These are phyloP conservation scores for Tylopilus intermedius DNA, from an alignment of 768 basidiomycete species.

Conservation along the genomic window DNA sequence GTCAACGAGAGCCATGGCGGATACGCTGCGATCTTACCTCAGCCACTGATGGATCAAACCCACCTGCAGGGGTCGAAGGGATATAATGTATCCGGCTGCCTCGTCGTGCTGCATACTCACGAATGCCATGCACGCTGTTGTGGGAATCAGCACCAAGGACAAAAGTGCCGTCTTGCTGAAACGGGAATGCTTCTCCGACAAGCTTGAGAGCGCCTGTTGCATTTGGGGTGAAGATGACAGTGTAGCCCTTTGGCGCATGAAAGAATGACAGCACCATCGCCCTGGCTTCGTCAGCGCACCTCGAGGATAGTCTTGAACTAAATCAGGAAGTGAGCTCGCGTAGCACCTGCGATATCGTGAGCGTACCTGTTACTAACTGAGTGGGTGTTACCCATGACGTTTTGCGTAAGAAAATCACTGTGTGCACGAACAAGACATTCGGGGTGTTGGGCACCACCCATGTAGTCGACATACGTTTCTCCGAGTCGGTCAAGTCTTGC, in stretches of 20 bases:
- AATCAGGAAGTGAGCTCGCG: neutral
- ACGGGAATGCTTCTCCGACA: constrained; percentile 77
- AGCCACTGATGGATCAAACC: constrained; percentile 52
- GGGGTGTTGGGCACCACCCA: constrained; percentile 80
- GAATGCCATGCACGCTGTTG: constrained; percentile 79
- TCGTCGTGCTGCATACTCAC: constrained; percentile 57
- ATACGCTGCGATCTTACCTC: constrained; percentile 42
- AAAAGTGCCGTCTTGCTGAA: constrained; percentile 49
- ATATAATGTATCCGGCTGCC: constrained; percentile 63
- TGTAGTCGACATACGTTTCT: constrained; percentile 82
- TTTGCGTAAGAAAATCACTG: constrained; percentile 59
- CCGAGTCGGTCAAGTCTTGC: constrained; percentile 51
- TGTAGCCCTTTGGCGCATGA: constrained; percentile 67
- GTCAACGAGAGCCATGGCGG: neutral
- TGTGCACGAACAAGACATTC: constrained; percentile 71
- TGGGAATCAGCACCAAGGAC: constrained; percentile 79
- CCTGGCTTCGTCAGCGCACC: constrained; percentile 65
- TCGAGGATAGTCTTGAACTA: constrained; percentile 68
- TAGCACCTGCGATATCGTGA: neutral
- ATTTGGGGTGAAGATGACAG: constrained; percentile 79
- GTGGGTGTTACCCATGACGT: constrained; percentile 78
- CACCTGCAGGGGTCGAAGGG: constrained; percentile 57
- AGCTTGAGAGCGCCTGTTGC: constrained; percentile 77
- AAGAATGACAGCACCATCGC: constrained; percentile 73
- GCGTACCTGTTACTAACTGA: constrained; percentile 72